A percentile compares a stretch with the other conserved stretches of the same genome.
phyloP scores from a whole-genome alignment of 768 basidiomycete species.

The Leccinum barrowsii region DNA sequence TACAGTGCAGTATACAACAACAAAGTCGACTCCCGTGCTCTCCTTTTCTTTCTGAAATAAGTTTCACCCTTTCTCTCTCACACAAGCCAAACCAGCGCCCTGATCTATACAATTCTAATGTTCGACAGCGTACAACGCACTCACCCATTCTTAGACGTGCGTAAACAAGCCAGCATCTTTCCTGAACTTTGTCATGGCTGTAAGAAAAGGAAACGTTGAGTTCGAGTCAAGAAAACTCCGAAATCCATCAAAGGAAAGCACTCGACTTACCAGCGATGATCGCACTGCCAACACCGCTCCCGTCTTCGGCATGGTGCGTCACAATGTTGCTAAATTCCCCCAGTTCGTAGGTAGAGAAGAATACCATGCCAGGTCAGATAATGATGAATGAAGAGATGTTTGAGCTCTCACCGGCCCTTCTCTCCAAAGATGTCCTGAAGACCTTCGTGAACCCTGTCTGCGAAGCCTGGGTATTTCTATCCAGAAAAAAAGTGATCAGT shows the following conservation, averaged over 20 bases:
- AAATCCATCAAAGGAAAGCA: neutral
- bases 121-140: neutral
- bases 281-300: constrained; percentile 91
- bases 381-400: neutral
- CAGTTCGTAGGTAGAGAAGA: constrained; percentile 50
- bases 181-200: constrained; percentile 88
- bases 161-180: constrained; percentile 61
- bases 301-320: constrained; percentile 42
- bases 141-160: constrained; percentile 38
- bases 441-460: constrained; percentile 90
- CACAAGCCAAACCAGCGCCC: neutral
- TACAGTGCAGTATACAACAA: constrained; percentile 15
- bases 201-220: neutral
- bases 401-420: constrained; percentile 71
- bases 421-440: constrained; percentile 94
- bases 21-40: neutral
- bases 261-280: constrained; percentile 77
- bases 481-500: neutral
- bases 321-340: constrained; percentile 38
- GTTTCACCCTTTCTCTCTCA: neutral
- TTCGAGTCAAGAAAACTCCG: neutral
- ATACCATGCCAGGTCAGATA: neutral
- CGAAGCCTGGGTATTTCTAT: constrained; percentile 96
- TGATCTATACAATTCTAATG: neutral
- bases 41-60: constrained; percentile 2